Conservation (phyloP, 257 asterid genomes). For the Verbena officinalis region DNA sequence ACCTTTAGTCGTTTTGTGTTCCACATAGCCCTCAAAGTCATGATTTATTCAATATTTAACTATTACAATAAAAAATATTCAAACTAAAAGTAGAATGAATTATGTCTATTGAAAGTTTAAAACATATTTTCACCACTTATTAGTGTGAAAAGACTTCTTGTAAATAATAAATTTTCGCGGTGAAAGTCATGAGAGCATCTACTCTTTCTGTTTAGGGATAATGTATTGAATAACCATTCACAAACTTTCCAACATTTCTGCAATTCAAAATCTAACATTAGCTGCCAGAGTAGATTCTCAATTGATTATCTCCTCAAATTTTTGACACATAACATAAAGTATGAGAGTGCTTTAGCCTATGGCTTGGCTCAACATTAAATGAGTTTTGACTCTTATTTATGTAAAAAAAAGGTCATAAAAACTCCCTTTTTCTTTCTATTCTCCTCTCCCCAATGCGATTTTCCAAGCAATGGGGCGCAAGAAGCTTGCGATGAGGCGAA, state of each 20-base stretch:
- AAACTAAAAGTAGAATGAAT: no score
- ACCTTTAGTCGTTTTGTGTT: no score
- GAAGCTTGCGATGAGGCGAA: slow-evolving; percentile 52
- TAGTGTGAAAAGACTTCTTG: neutral
- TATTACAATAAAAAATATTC: no score
- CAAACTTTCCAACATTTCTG: slow-evolving; percentile 24
- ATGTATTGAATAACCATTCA: slow-evolving; percentile 16
- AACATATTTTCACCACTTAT: neutral
- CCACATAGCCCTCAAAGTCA: no score
- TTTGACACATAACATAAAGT: slow-evolving; percentile 15
- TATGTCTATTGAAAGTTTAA: no score
- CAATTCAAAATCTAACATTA: slow-evolving; percentile 13
- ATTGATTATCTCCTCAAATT: slow-evolving; percentile 9
- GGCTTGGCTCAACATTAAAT: slow-evolving; percentile 34
- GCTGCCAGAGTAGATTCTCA: slow-evolving; percentile 31
- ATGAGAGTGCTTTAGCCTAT: slow-evolving; percentile 18
- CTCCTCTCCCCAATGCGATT: neutral
- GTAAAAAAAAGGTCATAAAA: neutral
- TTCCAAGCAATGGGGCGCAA: slow-evolving; percentile 51
- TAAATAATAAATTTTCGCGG: neutral
- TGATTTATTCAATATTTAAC: no score
- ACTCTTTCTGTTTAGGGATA: slow-evolving; percentile 2
- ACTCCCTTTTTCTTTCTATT: neutral
- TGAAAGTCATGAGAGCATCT: no score
- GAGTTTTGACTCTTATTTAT: neutral